phyloP scores from a whole-genome alignment of 202 grass and related monocot species.

The Hordeum pubiflorum region DNA sequence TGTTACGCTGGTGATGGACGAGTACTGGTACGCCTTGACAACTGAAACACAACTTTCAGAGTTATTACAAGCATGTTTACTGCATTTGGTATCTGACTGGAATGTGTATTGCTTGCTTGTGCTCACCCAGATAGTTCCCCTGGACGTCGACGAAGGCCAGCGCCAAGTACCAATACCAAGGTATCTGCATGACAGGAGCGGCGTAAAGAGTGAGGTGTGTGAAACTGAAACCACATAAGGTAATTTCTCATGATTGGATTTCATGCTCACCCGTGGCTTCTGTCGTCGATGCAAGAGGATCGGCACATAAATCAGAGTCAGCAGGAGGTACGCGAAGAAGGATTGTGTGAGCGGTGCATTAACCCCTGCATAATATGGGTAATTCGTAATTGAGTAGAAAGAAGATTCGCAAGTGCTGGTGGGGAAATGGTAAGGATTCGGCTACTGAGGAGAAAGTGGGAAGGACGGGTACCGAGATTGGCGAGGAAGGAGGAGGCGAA shows the following conservation, averaged over 20 bases:
- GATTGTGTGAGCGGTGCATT: slow-evolving; percentile 76
- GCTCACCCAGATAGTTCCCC: slow-evolving; percentile 70
- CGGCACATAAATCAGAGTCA: slow-evolving; percentile 56
- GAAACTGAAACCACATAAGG: background rate
- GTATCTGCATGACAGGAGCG: slow-evolving; percentile 47
- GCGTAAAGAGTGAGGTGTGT: background rate
- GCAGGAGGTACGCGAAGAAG: slow-evolving; percentile 60
- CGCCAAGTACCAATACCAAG: slow-evolving; percentile 84
- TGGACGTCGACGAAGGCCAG: slow-evolving; percentile 75
- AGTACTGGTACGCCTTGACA: slow-evolving; percentile 79
- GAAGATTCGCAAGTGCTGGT: background rate
- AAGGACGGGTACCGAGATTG: slow-evolving; percentile 46
- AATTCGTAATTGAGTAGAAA: background rate
- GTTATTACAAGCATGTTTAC: background rate
- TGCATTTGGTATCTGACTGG: background rate
- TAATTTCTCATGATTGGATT: background rate
- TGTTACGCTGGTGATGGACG: slow-evolving; percentile 82
- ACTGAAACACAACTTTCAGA: slow-evolving; percentile 36
- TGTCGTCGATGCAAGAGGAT: slow-evolving; percentile 42
- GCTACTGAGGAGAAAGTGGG: background rate
- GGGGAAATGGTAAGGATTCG: background rate
- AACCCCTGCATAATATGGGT: slow-evolving; percentile 35
- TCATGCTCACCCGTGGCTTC: slow-evolving; percentile 40
- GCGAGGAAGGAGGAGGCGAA: slow-evolving; percentile 75
- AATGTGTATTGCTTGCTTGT: background rate